Evolutionary conservation across 1,284 basidiomycete genomes (phyloP), one percentile per base, ranked within the genome.

Genomic region (Vanrija sp.): DNA sequence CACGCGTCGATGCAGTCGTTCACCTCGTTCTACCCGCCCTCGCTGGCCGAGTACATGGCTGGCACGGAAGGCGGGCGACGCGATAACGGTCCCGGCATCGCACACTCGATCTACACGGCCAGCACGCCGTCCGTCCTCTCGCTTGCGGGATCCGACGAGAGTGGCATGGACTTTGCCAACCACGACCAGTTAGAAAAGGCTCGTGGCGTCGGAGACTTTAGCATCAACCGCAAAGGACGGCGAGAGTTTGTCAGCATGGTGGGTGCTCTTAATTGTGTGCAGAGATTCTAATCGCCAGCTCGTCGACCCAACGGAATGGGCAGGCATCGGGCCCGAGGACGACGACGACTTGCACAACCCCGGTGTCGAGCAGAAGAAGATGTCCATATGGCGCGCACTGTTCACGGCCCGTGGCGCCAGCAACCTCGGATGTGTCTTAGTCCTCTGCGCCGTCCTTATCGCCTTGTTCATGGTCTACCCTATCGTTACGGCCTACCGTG

Each of bases 391-490:
- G 7, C 22, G 41, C 14, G 51, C 56, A n/a, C 45, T 56, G 16
- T 18, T 50, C 20, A 57, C 55, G 1, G 5, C 45, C 8, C 50
- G 53, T 14, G 53, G 53, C 22, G 47, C 47, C 15, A 37, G 44
- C 19, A 59, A 59, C 39, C n/a, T 55, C 24, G 57, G 53, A 10
- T 60, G 49, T 20, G 79, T 89, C 20, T 59, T 85, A 56, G 49
- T 86, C 50, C 78, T 89, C 45, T 70, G 85, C 14, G 4, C 27
- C 12, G 27, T 50, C 9, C 45, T 57, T 16, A 80, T 89, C 20
- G 62, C 86, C 56, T 51, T 86, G 48, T 79, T 89, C 66, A 83
- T 84, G 22, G 87, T 86, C 36, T 93, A 89, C 66, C 91, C 90
- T 2, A 84, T 93, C 67, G 81, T 89, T 60, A 78, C 78, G 42